These are phyloP conservation scores for Fusarium humuli DNA, from an alignment of 2,329 filamentous ascomycete genomes.

Conservation along the genomic window DNA sequence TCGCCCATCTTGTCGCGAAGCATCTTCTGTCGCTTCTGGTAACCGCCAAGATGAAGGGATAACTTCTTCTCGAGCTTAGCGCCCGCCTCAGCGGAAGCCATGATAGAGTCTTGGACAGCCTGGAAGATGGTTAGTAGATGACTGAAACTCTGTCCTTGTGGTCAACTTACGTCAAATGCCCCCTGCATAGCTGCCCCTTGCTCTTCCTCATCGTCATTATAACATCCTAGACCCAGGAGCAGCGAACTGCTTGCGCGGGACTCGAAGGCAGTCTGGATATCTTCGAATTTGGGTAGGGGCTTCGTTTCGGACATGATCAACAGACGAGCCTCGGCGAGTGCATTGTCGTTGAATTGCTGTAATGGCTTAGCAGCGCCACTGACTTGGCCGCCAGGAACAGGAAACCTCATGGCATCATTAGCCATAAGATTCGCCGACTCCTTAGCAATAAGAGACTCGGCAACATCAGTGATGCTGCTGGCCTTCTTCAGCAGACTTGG, in stretches of 20 bases:
- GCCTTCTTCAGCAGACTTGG: slow-evolving; percentile 74
- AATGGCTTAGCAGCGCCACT: slow-evolving; percentile 71
- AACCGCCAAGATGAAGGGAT: slow-evolving; percentile 86
- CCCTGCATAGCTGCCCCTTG: slow-evolving; percentile 71
- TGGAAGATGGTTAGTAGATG: slow-evolving; percentile 49
- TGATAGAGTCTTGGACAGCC: slow-evolving; percentile 79
- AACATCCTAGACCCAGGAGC: slow-evolving; percentile 85
- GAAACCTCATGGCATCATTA: slow-evolving; percentile 81
- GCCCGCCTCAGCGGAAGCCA: slow-evolving; percentile 79
- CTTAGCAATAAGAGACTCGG: slow-evolving; percentile 76
- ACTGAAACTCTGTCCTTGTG: background rate
- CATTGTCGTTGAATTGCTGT: slow-evolving; percentile 75
- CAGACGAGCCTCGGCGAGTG: slow-evolving; percentile 79
- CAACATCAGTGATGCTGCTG: slow-evolving; percentile 68
- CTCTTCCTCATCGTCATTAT: slow-evolving; percentile 80
- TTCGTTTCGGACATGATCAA: slow-evolving; percentile 79
- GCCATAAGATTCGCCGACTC: slow-evolving; percentile 86
- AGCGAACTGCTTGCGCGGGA: slow-evolving; percentile 64
- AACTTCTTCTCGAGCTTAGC: slow-evolving; percentile 96
- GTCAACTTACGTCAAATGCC: slow-evolving; percentile 76
- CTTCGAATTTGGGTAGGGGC: slow-evolving; percentile 59
- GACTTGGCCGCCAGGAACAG: slow-evolving; percentile 74
- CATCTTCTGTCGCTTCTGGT: slow-evolving; percentile 85
- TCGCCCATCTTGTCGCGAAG: slow-evolving; percentile 83
- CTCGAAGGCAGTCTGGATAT: slow-evolving; percentile 66